Conservation (phyloP, 2,329 filamentous ascomycete species). For the Paraphoma sp. region DNA sequence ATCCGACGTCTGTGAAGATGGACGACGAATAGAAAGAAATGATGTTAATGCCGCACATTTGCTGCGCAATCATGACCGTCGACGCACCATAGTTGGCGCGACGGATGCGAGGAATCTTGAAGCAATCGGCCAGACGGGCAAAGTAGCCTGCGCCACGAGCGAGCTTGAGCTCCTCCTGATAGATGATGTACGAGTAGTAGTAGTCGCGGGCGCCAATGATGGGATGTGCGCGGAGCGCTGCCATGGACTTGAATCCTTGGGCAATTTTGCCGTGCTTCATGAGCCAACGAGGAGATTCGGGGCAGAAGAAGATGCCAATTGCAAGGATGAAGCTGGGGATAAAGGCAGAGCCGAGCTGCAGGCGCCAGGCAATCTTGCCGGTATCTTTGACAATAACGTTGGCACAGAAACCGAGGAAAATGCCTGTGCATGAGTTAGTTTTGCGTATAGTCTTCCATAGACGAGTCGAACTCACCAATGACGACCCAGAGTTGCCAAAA, state of each 20-base stretch:
- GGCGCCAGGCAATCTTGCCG: conserved; percentile 40
- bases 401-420: conserved; percentile 44
- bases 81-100: conserved; percentile 49
- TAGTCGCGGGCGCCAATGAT: conserved; percentile 46
- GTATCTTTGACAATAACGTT: conserved; percentile 41
- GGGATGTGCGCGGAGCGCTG: conserved; percentile 45
- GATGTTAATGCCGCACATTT: conserved; percentile 66
- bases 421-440: conserved; percentile 26
- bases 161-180: conserved; percentile 43
- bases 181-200: conserved; percentile 47
- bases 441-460: too few relatives aligned
- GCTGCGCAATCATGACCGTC: conserved; percentile 50
- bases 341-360: conserved; percentile 30
- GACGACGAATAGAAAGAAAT: conserved; percentile 82
- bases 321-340: conserved; percentile 42
- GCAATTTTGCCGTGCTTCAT: conserved; percentile 45
- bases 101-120: conserved; percentile 48
- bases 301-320: conserved; percentile 38
- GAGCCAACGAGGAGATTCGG: conserved; percentile 42
- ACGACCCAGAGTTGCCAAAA: conserved; percentile 51
- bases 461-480: conserved; percentile 22
- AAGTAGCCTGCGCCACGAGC: conserved; percentile 46
- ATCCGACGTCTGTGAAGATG: conserved; percentile 65
- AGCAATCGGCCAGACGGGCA: conserved; percentile 56
- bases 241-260: conserved; percentile 58